A percentile compares a stretch with the other conserved stretches of the same genome.
These are phyloP conservation scores for Plasmodium falciparum DNA, from an alignment of 169 alveolate species.

Conservation along the genomic window DNA sequence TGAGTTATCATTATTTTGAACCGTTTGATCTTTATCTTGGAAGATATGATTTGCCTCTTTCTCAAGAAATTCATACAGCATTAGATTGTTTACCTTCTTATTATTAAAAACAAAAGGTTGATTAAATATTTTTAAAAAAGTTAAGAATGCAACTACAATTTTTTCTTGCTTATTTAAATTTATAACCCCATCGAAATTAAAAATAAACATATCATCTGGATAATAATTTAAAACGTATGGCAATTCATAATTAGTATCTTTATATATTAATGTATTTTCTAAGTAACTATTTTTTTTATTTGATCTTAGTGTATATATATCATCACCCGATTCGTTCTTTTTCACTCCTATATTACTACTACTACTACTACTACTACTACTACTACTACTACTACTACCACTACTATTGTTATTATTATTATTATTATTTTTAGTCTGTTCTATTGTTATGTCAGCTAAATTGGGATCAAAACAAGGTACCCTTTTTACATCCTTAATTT, in stretches of 20 bases:
- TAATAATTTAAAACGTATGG: slow-evolving; percentile 29
- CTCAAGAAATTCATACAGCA: slow-evolving; percentile 31
- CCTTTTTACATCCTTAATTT: slow-evolving; percentile 38
- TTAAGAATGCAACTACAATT: slow-evolving; percentile 49
- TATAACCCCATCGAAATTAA: slow-evolving; percentile 70
- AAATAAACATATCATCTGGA: slow-evolving; percentile 72
- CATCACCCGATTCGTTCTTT: background rate
- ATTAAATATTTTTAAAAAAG: slow-evolving; percentile 52
- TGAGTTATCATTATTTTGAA: background rate
- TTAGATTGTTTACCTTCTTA: background rate
- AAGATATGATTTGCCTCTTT: background rate
- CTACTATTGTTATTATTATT: no score
- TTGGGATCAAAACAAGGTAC: background rate
- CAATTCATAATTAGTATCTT: slow-evolving; percentile 25
- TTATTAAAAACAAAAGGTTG: slow-evolving; percentile 11
- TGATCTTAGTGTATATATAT: background rate
- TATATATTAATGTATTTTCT: slow-evolving; percentile 18
- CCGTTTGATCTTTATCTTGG: background rate
- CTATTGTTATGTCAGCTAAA: slow-evolving; percentile 10
- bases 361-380: no score
- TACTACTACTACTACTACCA: no score
- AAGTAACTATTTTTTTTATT: background rate
- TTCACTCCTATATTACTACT: background rate
- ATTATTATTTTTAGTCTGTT: background rate
- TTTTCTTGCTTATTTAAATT: slow-evolving; percentile 62